Evolutionary conservation across 805 yeast species (phyloP).

Genomic region (Yamadazyma olivae): DNA sequence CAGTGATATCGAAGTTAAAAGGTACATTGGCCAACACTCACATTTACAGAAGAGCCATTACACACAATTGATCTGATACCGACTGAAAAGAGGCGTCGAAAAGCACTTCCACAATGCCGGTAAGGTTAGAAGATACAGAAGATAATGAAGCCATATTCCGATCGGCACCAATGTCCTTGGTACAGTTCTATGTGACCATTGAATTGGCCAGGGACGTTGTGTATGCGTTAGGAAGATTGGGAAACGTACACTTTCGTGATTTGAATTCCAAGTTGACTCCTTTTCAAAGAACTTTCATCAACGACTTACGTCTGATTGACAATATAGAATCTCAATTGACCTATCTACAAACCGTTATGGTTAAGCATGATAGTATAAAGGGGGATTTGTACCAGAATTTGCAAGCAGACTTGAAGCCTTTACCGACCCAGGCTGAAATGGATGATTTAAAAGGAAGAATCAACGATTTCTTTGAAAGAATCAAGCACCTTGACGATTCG

Average conservation of each 20-base stretch:
- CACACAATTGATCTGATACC: no score
- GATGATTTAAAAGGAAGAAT: slow-evolving; percentile 28
- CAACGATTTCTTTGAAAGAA: slow-evolving; percentile 23
- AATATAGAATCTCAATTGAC: slow-evolving; percentile 27
- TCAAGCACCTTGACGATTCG: slow-evolving; percentile 36
- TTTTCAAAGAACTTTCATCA: slow-evolving; percentile 45
- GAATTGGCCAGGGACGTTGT: slow-evolving; percentile 45
- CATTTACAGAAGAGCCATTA: no score
- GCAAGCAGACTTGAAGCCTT: slow-evolving; percentile 56
- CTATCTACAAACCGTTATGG: slow-evolving; percentile 26
- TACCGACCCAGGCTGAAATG: slow-evolving; percentile 34
- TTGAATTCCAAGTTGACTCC: slow-evolving; percentile 47
- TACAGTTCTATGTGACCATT: slow-evolving; percentile 46
- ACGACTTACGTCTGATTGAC: slow-evolving; percentile 38
- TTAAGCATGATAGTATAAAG: slow-evolving; percentile 24
- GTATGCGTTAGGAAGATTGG: slow-evolving; percentile 33
- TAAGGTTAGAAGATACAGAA: slow-evolving; percentile 9
- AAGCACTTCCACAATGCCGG: slow-evolving; percentile 7
- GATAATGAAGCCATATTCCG: slow-evolving; percentile 38
- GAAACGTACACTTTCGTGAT: slow-evolving; percentile 43
- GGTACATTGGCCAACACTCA: no score
- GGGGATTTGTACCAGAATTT: slow-evolving; percentile 23
- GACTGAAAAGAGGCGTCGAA: no score
- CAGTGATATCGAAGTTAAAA: no score
- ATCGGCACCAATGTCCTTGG: slow-evolving; percentile 48